Evolutionary conservation across 352 stramenopile species (phyloP).

Genomic region (Discostella stelligera): DNA sequence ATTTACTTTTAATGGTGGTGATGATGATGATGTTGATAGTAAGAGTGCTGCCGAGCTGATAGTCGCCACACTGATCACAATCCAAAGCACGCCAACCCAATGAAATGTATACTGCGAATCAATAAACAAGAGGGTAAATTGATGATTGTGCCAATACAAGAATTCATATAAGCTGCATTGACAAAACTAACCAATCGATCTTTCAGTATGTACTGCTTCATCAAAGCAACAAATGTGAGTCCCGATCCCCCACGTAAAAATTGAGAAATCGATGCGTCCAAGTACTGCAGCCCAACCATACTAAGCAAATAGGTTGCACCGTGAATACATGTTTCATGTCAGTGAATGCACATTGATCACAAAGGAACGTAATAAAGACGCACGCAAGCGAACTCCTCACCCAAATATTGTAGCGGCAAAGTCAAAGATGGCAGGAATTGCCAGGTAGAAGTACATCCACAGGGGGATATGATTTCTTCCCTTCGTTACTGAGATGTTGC

Average conservation of each 20-base stretch:
- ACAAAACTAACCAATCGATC: conserved; percentile 79
- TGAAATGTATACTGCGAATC: conserved; percentile 85
- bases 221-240: conserved; percentile 95
- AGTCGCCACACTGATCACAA: conserved; percentile 90
- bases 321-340: no score
- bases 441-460: no score
- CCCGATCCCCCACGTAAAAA: conserved; percentile 85
- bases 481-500: no score
- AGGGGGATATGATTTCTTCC: no score
- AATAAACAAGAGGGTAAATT: no score
- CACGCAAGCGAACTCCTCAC: no score
- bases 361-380: no score
- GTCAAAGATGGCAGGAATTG: no score
- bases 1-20: conserved; percentile 46
- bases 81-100: conserved; percentile 94
- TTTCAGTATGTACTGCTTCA: conserved; percentile 92
- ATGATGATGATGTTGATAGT: conserved; percentile 39
- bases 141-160: no score
- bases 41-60: conserved; percentile 92
- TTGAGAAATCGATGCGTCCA: conserved; percentile 86
- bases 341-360: no score
- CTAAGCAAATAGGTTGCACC: not conserved
- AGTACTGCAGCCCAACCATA: conserved; percentile 92
- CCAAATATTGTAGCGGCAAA: no score
- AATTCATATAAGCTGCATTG: no score